Evolutionary conservation across 805 yeast species (phyloP), one percentile per base, ranked within the genome.

Genomic region (Priceomyces castillae): DNA sequence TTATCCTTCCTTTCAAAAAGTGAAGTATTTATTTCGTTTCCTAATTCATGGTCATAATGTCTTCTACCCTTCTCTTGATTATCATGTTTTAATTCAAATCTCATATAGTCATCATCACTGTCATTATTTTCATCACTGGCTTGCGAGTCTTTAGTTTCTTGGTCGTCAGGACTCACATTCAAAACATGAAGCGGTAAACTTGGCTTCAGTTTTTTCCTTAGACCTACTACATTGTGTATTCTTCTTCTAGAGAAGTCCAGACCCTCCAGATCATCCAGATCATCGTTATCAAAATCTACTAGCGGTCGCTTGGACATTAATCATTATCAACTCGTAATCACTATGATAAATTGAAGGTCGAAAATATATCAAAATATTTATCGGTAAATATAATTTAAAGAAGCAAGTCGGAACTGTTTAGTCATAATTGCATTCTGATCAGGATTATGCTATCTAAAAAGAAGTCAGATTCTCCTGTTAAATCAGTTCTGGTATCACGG

Each of bases 401-500:
- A n/a, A n/a, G n/a, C n/a, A n/a, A n/a, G n/a, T n/a, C 25, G 25
- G 25, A 22, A 22, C 25, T 6, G 9, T 7, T 22, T 22, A 6
- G 9, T 22, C 9, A 22, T 22, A 22, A 22, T 22, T 22, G 25
- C 25, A 22, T 22, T 22, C 15, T 28, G 10, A 28, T 28, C n/a
- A 28, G 10, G n/a, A n/a, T 14, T 11, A 64, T 64, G 69, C 41
- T 59, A 40, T 62, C 68, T 19, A 58, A 56, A 39, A 61, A 57
- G 40, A 59, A 53, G 43, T 46, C 45, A 10, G 67, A 65, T 19
- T 52, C 53, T 28, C 49, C 62, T 11, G 57, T 59, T 47, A 54
- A 50, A 30, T 62, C 72, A 15, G 58, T 57, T 10, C 72, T 74
- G 1, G 62, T 64, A 16, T 62, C 73, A 1, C 57, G 75, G 12